Base-by-base conservation (phyloP, 1,284 basidiomycete genomes). In the Cerioporus squamosus region DNA sequence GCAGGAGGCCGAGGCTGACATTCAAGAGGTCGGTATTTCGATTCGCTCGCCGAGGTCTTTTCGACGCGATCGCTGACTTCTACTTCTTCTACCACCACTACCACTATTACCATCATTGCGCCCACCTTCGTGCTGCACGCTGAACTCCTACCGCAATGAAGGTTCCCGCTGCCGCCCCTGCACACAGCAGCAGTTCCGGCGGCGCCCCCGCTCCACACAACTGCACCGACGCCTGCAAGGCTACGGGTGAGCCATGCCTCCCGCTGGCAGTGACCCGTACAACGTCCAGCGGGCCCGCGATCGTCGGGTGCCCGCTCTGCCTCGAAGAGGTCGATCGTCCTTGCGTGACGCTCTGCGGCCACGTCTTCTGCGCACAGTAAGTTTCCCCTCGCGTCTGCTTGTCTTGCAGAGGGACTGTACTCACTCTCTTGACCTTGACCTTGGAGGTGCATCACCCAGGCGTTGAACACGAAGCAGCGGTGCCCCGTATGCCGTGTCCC, bases 291-390 rank as follows among this genome's bases (percentile, higher is more conserved):
- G 38, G 40, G n/a, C 40, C 40, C 29, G 51, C 36, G 44, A 23
- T 61, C 20, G 57, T 69, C 48, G 58, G 45, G 51, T 72, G 71
- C 45, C 66, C 70, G 5, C 61, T 72, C n/a, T 72, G 71, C 45
- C 61, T 71, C 5, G 70, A 71, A 50, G 54, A 62, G n/a, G 60
- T 67, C 2, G 52, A 54, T 14, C 58, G 63, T n/a, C 65, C 57
- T 14, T 68, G 65, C 20, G 62, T 66, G 1, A 71, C 69, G 5
- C 53, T 48, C 5, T 72, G 71, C 51, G 71, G 71, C 5, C 71
- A 72, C 50, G 40, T 71, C 48, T 72, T 71, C 63, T 72, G 71
- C 59, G 64, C 65, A 6, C 26, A 62, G 71, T 72, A 40, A 61
- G 71, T 65, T n/a, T n/a, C 12, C 3, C 10, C 26, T 29, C 26